Conservation (phyloP, 768 basidiomycete genomes). For the Melanogaster broomeanus region DNA sequence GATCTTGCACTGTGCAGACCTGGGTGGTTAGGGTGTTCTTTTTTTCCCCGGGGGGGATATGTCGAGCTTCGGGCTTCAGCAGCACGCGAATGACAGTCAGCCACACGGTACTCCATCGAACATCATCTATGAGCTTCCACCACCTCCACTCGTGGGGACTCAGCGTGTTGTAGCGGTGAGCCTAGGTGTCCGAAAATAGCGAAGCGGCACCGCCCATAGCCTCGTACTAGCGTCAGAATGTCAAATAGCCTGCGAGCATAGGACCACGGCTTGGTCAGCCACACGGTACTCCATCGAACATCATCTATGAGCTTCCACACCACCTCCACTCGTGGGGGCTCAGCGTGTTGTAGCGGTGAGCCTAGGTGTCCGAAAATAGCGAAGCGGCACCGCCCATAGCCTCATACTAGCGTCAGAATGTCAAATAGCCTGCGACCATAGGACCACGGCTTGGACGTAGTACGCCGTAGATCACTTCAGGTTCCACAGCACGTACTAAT, state of each 20-base stretch:
- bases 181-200: constrained; percentile 40
- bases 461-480: constrained; percentile 54
- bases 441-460: constrained; percentile 24
- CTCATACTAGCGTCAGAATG: constrained; percentile 35
- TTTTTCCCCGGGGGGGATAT: constrained; percentile 52
- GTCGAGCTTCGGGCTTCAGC: constrained; percentile 53
- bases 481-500: constrained; percentile 50
- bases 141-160: constrained; percentile 43
- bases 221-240: constrained; percentile 35
- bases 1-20: constrained; percentile 44
- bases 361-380: constrained; percentile 40
- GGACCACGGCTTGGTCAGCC: constrained; percentile 39
- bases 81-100: constrained; percentile 66
- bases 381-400: constrained; percentile 48
- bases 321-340: constrained; percentile 43
- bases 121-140: constrained; percentile 64
- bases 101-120: constrained; percentile 67
- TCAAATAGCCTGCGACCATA: not conserved
- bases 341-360: constrained; percentile 61
- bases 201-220: constrained; percentile 48
- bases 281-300: constrained; percentile 71
- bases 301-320: constrained; percentile 53
- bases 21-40: constrained; percentile 35
- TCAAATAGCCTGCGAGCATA: not conserved
- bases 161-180: constrained; percentile 61